Evolutionary conservation across 1,284 basidiomycete genomes (phyloP).

Genomic region (Malassezia japonica): DNA sequence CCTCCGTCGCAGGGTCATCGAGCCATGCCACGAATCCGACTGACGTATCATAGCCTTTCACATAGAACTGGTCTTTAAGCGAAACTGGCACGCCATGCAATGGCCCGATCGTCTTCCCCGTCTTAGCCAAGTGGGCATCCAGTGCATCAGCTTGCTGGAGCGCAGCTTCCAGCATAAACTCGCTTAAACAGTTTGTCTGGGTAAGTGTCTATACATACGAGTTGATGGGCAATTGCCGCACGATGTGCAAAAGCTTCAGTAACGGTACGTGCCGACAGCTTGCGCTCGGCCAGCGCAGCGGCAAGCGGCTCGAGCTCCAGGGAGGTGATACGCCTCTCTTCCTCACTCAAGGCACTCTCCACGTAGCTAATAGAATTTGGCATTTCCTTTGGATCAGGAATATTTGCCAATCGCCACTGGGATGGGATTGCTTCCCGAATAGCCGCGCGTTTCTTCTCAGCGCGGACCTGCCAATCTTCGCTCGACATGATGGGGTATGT

Average conservation of each 20-base stretch:
- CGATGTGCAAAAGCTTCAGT: background rate
- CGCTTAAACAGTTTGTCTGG: slow-evolving; percentile 1
- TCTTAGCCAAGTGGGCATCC: background rate
- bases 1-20: background rate
- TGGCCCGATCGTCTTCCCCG: background rate
- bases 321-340: too few species aligned
- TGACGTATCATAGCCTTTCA: background rate
- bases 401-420: too few species aligned
- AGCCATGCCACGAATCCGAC: slow-evolving; percentile 6
- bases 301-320: background rate
- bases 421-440: too few species aligned
- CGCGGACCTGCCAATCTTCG: too few species aligned
- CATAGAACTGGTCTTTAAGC: slow-evolving; percentile 5
- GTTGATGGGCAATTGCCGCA: slow-evolving; percentile 4
- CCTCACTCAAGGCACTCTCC: too few species aligned
- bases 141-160: background rate
- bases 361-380: background rate
- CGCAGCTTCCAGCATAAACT: background rate
- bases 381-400: too few species aligned
- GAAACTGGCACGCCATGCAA: slow-evolving; percentile 6
- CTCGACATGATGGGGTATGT: too few species aligned
- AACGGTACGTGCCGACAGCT: background rate
- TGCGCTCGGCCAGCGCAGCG: background rate
- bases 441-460: too few species aligned
- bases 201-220: background rate